phyloP scores from a whole-genome alignment of 805 yeast genomes.

The Scheffersomyces ergatensis region DNA sequence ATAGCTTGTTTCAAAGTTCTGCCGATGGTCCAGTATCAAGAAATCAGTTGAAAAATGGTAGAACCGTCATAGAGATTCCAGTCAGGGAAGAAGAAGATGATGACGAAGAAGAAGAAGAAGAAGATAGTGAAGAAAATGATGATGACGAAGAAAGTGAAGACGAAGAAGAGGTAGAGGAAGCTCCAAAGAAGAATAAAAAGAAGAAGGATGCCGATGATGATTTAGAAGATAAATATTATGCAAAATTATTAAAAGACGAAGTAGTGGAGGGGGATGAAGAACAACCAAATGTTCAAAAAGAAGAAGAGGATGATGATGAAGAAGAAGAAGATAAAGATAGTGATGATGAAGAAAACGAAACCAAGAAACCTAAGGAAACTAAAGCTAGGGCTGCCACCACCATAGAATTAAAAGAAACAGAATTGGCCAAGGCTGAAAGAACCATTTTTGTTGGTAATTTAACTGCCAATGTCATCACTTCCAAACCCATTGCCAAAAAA shows the following conservation, averaged over 20 bases:
- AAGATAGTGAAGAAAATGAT: conserved; percentile 2
- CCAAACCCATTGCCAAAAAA: conserved; percentile 56
- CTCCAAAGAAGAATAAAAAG: conserved; percentile 7
- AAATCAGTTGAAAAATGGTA: conserved; percentile 19
- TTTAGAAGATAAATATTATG: conserved; percentile 53
- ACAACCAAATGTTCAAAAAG: conserved; percentile 3
- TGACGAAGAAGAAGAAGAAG: conserved; percentile 13
- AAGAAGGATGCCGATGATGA: conserved; percentile 43
- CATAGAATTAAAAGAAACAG: conserved; percentile 64
- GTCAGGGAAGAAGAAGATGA: conserved; percentile 17
- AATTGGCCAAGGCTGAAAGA: conserved; percentile 76
- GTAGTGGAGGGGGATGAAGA: conserved; percentile 14
- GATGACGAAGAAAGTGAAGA: conserved; percentile 7
- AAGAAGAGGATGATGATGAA: conserved; percentile 18
- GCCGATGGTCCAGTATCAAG: conserved; percentile 49
- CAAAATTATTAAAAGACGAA: conserved; percentile 44
- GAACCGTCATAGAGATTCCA: conserved; percentile 17
- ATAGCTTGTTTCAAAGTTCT: conserved; percentile 25
- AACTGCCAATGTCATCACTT: conserved; percentile 59
- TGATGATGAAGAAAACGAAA: conserved; percentile 7
- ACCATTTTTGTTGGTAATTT: conserved; percentile 90
- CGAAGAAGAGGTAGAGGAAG: conserved; percentile 33
- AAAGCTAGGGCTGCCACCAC: conserved; percentile 39
- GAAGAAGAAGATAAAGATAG: conserved; percentile 11
- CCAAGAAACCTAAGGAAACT: conserved; percentile 5